Evolutionary conservation across 352 stramenopile species (phyloP), one percentile per base, ranked within the genome.

Genomic region (Globisporangium barbulae): DNA sequence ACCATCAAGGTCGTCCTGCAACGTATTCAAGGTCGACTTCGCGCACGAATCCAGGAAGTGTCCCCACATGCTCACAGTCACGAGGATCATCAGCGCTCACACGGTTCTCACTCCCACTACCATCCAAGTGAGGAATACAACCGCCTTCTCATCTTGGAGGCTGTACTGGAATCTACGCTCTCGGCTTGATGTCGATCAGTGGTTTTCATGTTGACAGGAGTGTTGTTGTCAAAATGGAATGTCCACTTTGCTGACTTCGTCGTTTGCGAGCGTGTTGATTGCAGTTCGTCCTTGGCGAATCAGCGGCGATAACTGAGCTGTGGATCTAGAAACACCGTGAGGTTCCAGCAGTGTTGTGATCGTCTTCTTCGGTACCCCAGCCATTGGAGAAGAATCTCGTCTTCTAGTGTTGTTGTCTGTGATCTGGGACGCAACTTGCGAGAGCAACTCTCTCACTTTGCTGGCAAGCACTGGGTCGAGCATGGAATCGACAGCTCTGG

Each of bases 101-200:
- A 64, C n/a, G 41, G 37, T 5, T 61, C 47, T 3, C 44, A 53
- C 21, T 22, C 37, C 7, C 59, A 65, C 19, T 48, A 63, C 52
- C 35, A 48, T 22, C 33, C 53, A 21, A 17, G 2, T 33, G 63
- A 58, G 53, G 56, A 72, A 35, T 61, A 59, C 41, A 69, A 64
- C 13, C 76, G 79, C 31, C 57, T 85, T n/a, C 69, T 82, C 50
- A 72, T 88, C 25, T 57, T 88, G 37, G 72, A 88, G 67, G 78
- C 74, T 47, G 71, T 73, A 31, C 61, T 88, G 25, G 55, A 57
- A 21, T 81, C 76, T 21, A 80, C 76, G 28, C 44, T 82, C 50
- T 67, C 69, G 19, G 47, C 61, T 37, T 74, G 10, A 58, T 30
- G 19, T 7, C 35, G 6, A 6, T 21, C 19, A 17, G 5, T 30